A percentile compares a stretch with the other conserved stretches of the same genome.
Evolutionary conservation across 345 rosid genomes (phyloP).

Genomic region (Heritiera littoralis): DNA sequence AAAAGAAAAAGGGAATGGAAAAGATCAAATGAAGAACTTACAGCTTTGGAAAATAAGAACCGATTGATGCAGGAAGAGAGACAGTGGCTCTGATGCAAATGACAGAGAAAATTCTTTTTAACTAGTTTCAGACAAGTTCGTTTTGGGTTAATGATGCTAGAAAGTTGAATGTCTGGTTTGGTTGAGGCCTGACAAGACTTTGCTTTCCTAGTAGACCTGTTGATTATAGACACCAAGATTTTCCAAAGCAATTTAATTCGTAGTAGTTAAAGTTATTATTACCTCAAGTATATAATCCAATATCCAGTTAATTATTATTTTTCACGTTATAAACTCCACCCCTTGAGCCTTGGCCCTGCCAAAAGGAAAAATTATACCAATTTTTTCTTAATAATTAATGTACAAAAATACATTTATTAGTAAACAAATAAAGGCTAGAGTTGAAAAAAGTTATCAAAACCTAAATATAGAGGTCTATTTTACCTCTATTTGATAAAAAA

Average conservation of each 20-base stretch:
- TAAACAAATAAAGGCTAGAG: too few relatives aligned
- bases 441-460: not conserved
- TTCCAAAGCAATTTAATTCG: not conserved
- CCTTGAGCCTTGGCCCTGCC: too few relatives aligned
- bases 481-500: too few relatives aligned
- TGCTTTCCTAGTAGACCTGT: not conserved
- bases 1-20: not conserved
- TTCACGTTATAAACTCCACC: not conserved
- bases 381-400: too few relatives aligned
- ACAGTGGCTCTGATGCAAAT: not conserved
- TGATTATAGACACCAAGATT: not conserved
- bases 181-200: not conserved
- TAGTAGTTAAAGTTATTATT: not conserved
- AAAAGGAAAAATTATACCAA: too few relatives aligned
- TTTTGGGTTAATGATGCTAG: too few relatives aligned
- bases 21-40: not conserved
- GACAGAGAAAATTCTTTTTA: not conserved
- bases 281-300: not conserved
- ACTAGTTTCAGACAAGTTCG: too few relatives aligned
- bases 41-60: not conserved
- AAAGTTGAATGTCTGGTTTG: not conserved
- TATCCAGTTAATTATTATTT: not conserved
- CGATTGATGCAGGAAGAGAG: not conserved
- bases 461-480: not conserved
- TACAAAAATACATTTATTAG: not conserved